Base-by-base conservation (phyloP, 495 filamentous ascomycete genomes). In the Tetracladium setigerum region DNA sequence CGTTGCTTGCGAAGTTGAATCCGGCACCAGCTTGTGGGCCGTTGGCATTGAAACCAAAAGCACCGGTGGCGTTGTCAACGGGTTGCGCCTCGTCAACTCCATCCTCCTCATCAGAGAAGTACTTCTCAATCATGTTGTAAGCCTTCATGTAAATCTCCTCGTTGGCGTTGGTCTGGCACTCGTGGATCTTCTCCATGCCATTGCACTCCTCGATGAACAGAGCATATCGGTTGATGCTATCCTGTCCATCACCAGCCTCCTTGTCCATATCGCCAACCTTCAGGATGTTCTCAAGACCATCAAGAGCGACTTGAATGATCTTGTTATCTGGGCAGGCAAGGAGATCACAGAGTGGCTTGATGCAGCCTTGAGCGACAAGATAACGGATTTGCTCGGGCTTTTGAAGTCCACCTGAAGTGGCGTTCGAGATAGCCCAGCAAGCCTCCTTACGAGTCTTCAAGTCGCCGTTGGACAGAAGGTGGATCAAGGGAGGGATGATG, bases 141-240 rank as follows among this genome's bases (percentile, higher is more conserved):
- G 94, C 95, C 81, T 99, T 99, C 92, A 99, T 96, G 77, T 99
- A 99, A 57, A 99, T 99, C 71, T 99, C 94, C 70, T 97, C 94
- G 70, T 99, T 99, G 70, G 94, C 91, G 57, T 99, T 99, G 69
- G 91, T 95, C 74, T 99, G 94, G 79, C 92, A 95, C 56, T 96
- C 90, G 67, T 99, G 94, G 60, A 99, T 96, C 82, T 96, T 97
- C 73, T 96, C 90, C 94, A 99, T 99, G 54, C 94, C 94, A 54
- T 87, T 88, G 48, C 89, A 92, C 64, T 99, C 94, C 71, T 99
- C 94, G 56, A 99, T 99, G 72, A 92, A 95, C 53, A 99, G 77
- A 27, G 94, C 94, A 63, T 91, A 99, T 46, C 88, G 85, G 76
- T 99, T 99, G 69, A 99, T 83, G 42, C 76, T 83, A 33, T 88